phyloP scores from a whole-genome alignment of 441 rosid genomes.

The Biscutella laevigata region DNA sequence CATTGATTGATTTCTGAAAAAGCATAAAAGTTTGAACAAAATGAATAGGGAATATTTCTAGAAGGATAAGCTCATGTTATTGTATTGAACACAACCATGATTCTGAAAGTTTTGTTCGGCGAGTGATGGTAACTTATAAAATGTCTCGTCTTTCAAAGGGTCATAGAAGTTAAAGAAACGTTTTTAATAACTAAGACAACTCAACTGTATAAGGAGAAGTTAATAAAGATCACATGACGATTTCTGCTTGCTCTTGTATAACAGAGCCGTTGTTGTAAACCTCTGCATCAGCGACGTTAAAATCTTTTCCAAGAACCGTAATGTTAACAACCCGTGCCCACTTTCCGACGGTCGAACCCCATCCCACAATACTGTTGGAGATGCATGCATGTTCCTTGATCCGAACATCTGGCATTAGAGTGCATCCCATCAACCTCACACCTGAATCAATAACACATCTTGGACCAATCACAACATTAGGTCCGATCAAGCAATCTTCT shows the following conservation, averaged over 20 bases:
- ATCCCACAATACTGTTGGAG: slow-evolving; percentile 50
- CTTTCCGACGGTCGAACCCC: slow-evolving; percentile 50
- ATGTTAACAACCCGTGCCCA: slow-evolving; percentile 51
- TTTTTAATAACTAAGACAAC: too few species aligned
- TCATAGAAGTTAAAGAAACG: too few species aligned
- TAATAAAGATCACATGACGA: too few species aligned
- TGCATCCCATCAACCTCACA: slow-evolving; percentile 42
- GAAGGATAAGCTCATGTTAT: too few species aligned
- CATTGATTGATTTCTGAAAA: too few species aligned
- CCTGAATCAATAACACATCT: slow-evolving; percentile 45
- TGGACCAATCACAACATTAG: slow-evolving; percentile 51
- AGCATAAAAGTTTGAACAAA: too few species aligned
- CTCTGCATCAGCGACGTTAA: slow-evolving; percentile 34
- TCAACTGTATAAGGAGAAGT: too few species aligned
- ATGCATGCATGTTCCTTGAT: slow-evolving; percentile 48
- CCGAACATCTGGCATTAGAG: slow-evolving; percentile 41
- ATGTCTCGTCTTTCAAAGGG: too few species aligned
- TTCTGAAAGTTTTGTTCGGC: too few species aligned
- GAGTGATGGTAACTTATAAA: too few species aligned
- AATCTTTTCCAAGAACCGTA: slow-evolving; percentile 47
- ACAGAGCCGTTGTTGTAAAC: background rate
- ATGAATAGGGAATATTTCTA: too few species aligned
- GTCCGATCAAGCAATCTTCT: slow-evolving; percentile 48
- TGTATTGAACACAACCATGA: too few species aligned
- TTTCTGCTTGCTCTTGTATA: background rate